These are phyloP conservation scores for Saccharum spontaneum DNA, from an alignment of 176 grass and related monocot species.

Conservation along the genomic window DNA sequence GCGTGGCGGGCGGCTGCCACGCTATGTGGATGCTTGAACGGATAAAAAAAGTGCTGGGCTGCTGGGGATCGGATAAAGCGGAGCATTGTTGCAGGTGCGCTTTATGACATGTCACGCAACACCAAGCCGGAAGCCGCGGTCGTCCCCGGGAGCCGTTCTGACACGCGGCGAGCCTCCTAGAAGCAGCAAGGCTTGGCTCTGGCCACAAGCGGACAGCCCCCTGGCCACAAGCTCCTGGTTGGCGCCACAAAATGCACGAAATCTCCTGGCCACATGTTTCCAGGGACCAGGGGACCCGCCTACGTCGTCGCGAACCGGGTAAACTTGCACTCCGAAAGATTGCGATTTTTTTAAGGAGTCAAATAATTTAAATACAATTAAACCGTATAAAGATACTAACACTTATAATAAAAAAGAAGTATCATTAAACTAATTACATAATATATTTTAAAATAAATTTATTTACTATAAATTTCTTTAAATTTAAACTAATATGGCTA, in stretches of 20 bases:
- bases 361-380: too few species aligned
- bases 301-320: background rate
- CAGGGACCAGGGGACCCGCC: background rate
- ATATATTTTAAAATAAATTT: too few species aligned
- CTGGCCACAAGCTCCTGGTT: constrained; percentile 40
- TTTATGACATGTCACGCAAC: constrained; percentile 32
- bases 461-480: too few species aligned
- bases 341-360: too few species aligned
- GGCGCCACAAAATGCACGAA: constrained; percentile 6
- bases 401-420: too few species aligned
- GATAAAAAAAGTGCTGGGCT: constrained; percentile 29
- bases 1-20: background rate
- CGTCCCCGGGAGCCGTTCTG: background rate
- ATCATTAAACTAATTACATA: too few species aligned
- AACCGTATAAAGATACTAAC: too few species aligned
- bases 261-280: constrained; percentile 45
- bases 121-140: background rate
- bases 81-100: background rate
- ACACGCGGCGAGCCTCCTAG: constrained; percentile 25
- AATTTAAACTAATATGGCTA: too few species aligned
- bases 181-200: constrained; percentile 19
- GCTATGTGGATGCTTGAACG: background rate
- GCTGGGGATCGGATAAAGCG: background rate
- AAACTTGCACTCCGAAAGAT: too few species aligned
- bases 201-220: constrained; percentile 1